Conservation (phyloP, 345 rosid species). For the Pugionium dolabratum region DNA sequence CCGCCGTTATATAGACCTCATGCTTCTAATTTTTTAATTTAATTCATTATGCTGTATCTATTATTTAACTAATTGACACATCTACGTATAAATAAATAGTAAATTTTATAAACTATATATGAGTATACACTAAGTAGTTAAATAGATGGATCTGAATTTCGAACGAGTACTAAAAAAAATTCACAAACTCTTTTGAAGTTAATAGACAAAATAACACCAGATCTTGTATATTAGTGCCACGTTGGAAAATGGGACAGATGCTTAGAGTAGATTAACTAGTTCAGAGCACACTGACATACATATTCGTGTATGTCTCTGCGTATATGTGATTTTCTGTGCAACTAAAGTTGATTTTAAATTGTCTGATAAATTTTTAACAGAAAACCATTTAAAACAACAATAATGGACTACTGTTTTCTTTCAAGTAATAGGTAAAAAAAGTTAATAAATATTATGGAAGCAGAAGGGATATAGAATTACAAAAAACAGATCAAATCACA, state of each 20-base stretch:
- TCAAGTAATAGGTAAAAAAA: neutral
- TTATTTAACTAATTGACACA: too few species aligned
- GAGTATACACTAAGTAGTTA: too few species aligned
- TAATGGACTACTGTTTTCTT: neutral
- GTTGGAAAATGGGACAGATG: conserved; percentile 20
- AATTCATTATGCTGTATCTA: too few species aligned
- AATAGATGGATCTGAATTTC: too few species aligned
- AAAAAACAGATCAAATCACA: neutral
- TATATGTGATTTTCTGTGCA: conserved; percentile 33
- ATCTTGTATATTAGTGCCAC: neutral
- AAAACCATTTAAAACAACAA: neutral
- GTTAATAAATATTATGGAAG: neutral
- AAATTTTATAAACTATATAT: too few species aligned
- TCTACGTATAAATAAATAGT: too few species aligned
- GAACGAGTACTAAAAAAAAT: too few species aligned
- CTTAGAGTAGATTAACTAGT: conserved; percentile 2
- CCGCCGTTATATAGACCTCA: conserved; percentile 30
- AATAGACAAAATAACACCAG: neutral
- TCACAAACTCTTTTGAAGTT: too few species aligned
- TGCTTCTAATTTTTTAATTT: too few species aligned
- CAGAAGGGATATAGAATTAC: neutral
- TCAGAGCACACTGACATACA: conserved; percentile 25
- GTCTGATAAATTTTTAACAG: conserved; percentile 5
- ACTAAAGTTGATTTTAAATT: conserved; percentile 22
- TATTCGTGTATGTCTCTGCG: neutral